phyloP scores from a whole-genome alignment of 2,329 filamentous ascomycete species.

The Alternaria sp. region DNA sequence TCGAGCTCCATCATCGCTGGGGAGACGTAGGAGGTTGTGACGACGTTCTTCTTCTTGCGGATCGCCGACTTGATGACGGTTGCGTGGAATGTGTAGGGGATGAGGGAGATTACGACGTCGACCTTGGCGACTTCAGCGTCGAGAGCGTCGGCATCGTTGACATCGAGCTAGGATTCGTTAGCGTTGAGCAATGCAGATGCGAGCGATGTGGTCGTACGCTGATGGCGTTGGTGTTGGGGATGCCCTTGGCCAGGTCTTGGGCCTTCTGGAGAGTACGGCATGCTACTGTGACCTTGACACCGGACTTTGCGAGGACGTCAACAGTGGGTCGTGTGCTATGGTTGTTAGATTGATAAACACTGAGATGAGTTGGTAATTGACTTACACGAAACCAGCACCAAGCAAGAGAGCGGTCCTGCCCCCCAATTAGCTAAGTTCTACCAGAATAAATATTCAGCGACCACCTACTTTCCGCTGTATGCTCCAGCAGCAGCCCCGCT shows the following conservation, averaged over 20 bases:
- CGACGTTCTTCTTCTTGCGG: conserved; percentile 91
- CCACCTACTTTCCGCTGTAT: conserved; percentile 47
- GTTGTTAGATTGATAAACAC: neutral
- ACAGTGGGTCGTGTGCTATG: conserved; percentile 63
- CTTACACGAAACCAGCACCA: conserved; percentile 52
- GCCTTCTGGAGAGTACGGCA: conserved; percentile 83
- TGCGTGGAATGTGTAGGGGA: conserved; percentile 75
- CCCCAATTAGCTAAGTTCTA: conserved; percentile 22
- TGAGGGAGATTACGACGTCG: conserved; percentile 76
- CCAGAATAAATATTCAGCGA: neutral
- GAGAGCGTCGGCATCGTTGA: conserved; percentile 76
- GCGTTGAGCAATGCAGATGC: neutral
- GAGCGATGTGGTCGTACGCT: conserved; percentile 33
- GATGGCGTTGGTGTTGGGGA: conserved; percentile 77
- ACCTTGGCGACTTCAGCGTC: conserved; percentile 82
- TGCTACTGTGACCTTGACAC: conserved; percentile 69
- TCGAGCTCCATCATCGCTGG: conserved; percentile 93
- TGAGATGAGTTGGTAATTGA: too few relatives aligned
- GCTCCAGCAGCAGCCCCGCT: conserved; percentile 29
- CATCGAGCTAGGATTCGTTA: conserved; percentile 71
- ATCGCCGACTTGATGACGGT: conserved; percentile 93
- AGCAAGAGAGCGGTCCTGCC: conserved; percentile 50
- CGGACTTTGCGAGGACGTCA: conserved; percentile 65
- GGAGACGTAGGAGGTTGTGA: conserved; percentile 93
- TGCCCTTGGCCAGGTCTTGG: conserved; percentile 73